These are phyloP conservation scores for Aspergillus vadensis DNA, from an alignment of 2,329 filamentous ascomycete genomes.

Conservation along the genomic window DNA sequence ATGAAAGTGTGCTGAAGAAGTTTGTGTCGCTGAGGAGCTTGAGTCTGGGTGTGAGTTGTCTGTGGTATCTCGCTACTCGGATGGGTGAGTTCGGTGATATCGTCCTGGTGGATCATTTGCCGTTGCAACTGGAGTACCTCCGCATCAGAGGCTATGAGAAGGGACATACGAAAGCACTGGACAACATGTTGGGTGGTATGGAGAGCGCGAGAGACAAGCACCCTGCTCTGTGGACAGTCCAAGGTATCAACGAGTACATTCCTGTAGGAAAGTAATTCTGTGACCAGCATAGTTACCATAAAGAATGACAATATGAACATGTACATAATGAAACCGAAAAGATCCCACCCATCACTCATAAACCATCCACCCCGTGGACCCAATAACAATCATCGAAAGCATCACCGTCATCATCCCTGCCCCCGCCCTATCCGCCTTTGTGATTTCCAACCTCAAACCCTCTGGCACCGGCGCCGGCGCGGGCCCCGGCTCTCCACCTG, in stretches of 20 bases:
- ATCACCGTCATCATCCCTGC: conserved; percentile 47
- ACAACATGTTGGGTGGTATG: not conserved
- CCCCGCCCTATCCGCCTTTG: conserved; percentile 43
- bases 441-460: conserved; percentile 25
- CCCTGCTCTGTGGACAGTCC: not conserved
- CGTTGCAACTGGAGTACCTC: not conserved
- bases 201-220: not conserved
- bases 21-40: not conserved
- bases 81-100: not conserved
- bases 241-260: not conserved
- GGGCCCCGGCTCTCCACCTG: conserved; percentile 23
- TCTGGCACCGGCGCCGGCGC: conserved; percentile 15
- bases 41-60: not conserved
- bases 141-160: not conserved
- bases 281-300: not conserved
- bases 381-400: conserved; percentile 36
- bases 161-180: not conserved
- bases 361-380: conserved; percentile 41
- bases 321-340: too few species aligned
- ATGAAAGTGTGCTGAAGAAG: not conserved
- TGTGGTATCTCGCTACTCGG: not conserved
- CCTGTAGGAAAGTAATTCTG: not conserved
- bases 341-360: conserved; percentile 24
- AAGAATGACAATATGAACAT: too few species aligned
- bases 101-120: not conserved